These are phyloP conservation scores for Dorcoceras hygrometricum DNA, from an alignment of 257 asterid species.

Conservation along the genomic window DNA sequence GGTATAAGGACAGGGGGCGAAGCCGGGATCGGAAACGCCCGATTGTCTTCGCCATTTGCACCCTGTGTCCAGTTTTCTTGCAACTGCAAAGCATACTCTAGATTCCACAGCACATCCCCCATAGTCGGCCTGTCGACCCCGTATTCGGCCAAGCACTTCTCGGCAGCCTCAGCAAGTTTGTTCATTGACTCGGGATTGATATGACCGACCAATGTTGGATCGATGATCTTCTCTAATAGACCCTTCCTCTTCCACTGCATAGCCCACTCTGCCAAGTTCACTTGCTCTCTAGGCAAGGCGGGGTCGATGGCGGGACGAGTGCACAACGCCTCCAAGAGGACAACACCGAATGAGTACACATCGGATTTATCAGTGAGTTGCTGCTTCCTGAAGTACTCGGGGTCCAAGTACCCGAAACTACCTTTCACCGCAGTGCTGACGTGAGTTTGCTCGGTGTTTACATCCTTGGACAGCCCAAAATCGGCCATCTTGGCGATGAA, in stretches of 20 bases:
- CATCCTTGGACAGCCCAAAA: conserved; percentile 86
- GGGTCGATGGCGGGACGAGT: conserved; percentile 85
- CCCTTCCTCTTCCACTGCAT: conserved; percentile 93
- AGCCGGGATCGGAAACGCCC: conserved; percentile 17
- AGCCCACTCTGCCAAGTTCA: conserved; percentile 92
- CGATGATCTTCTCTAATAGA: conserved; percentile 72
- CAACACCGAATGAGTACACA: conserved; percentile 88
- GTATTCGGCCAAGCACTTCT: conserved; percentile 86
- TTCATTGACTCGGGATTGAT: conserved; percentile 70
- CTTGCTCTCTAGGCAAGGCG: conserved; percentile 79
- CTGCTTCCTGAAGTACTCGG: conserved; percentile 85
- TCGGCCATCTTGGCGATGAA: conserved; percentile 89
- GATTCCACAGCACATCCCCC: conserved; percentile 95
- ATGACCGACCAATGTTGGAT: conserved; percentile 56
- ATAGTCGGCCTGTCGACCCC: conserved; percentile 86
- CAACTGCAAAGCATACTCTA: conserved; percentile 79
- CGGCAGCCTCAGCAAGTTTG: conserved; percentile 81
- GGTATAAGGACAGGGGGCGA: conserved; percentile 13
- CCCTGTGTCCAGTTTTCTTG: conserved; percentile 61
- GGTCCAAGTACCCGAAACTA: conserved; percentile 88
- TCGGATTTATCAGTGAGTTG: conserved; percentile 84
- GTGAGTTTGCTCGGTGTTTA: conserved; percentile 59
- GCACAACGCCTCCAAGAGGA: conserved; percentile 67
- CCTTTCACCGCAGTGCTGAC: conserved; percentile 98
- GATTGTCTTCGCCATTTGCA: conserved; percentile 38